Percentiles rank a stretch among this genome's conserved stretches.
These are phyloP conservation scores for Kwoniella newhampshirensis DNA, from an alignment of 768 basidiomycete genomes.

Conservation along the genomic window DNA sequence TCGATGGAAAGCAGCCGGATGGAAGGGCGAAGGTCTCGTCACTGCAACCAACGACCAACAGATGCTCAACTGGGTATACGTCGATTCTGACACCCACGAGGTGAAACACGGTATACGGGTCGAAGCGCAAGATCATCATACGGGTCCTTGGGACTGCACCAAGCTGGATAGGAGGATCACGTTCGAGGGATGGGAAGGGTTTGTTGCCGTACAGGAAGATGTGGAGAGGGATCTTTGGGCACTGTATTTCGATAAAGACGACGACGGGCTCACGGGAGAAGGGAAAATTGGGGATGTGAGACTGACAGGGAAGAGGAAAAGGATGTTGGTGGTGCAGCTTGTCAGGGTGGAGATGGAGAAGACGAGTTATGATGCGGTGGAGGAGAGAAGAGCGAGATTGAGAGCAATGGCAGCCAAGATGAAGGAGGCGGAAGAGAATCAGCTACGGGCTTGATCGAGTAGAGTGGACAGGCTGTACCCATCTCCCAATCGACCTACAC, in stretches of 20 bases:
- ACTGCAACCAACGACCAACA: conserved; percentile 17
- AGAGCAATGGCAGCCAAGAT: conserved; percentile 8
- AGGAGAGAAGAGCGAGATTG: conserved; percentile 10
- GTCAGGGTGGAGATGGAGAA: conserved; percentile 9
- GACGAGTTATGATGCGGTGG: conserved; percentile 6
- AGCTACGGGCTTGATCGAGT: too few relatives aligned
- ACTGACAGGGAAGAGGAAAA: conserved; percentile 4
- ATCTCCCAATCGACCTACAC: too few relatives aligned
- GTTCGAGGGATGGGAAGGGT: conserved; percentile 23
- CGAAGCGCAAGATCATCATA: conserved; percentile 1
- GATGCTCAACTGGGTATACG: conserved; percentile 17
- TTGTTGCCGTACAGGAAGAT: conserved; percentile 15
- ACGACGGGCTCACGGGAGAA: conserved; percentile 12
- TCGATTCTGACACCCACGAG: conserved; percentile 13
- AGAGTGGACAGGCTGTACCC: too few relatives aligned
- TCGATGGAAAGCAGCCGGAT: conserved; percentile 14
- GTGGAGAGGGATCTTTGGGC: conserved; percentile 15
- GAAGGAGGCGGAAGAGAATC: conserved; percentile 12
- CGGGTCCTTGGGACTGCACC: conserved; percentile 20
- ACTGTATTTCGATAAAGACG: conserved; percentile 16
- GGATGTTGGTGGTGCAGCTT: conserved; percentile 19
- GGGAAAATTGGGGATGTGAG: conserved; percentile 12
- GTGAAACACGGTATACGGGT: conserved; percentile 12
- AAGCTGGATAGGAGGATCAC: conserved; percentile 10
- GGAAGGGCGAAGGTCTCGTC: conserved; percentile 20